These are phyloP conservation scores for Leersia perrieri DNA, from an alignment of 176 grass and related monocot species.

Conservation along the genomic window DNA sequence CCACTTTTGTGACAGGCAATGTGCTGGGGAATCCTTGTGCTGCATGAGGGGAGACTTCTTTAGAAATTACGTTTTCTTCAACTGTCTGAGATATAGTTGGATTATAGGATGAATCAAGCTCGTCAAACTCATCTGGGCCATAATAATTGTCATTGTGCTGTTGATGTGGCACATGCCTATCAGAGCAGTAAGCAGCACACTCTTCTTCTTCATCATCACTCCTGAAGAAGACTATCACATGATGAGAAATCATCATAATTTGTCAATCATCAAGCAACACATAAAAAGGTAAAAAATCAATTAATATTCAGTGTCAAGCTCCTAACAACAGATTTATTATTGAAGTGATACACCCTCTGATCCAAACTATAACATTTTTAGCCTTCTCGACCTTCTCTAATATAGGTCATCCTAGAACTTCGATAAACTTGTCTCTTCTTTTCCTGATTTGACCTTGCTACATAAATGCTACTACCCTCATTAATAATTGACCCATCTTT, in stretches of 20 bases:
- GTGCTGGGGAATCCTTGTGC: conserved; percentile 29
- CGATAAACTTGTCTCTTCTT: neutral
- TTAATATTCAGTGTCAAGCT: neutral
- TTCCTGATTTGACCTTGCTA: neutral
- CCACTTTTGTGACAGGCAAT: conserved; percentile 47
- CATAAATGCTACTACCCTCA: neutral
- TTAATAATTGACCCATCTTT: neutral
- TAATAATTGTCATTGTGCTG: conserved; percentile 56
- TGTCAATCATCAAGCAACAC: neutral
- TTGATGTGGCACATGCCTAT: conserved; percentile 46
- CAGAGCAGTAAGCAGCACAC: conserved; percentile 50
- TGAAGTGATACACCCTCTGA: neutral
- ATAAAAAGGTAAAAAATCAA: conserved; percentile 7
- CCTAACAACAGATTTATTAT: neutral
- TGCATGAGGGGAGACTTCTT: conserved; percentile 35
- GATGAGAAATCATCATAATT: conserved; percentile 15
- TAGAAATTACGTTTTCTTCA: conserved; percentile 50
- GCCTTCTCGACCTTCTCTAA: neutral
- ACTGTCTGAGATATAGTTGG: conserved; percentile 29
- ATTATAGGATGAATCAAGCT: conserved; percentile 44
- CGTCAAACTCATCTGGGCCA: conserved; percentile 58
- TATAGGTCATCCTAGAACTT: neutral
- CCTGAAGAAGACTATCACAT: conserved; percentile 45
- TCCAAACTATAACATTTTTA: neutral
- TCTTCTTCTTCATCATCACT: conserved; percentile 82